phyloP scores from a whole-genome alignment of 2,329 filamentous ascomycete species.

The Aspergillus pseudoglaucus region DNA sequence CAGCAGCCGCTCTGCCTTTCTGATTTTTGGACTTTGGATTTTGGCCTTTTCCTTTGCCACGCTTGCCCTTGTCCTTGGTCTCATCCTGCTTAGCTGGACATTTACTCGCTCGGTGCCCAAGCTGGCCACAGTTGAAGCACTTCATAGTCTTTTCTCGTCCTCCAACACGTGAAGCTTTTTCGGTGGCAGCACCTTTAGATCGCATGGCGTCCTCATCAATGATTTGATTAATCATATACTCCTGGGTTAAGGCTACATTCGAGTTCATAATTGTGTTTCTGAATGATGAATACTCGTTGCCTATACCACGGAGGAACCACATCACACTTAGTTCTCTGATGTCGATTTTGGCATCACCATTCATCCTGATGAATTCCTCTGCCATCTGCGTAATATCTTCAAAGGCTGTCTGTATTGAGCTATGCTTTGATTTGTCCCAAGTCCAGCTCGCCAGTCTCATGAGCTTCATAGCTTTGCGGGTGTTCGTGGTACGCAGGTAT shows the following conservation, averaged over 20 bases:
- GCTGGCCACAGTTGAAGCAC: too few species aligned
- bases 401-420: not conserved
- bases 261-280: not conserved
- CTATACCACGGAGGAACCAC: not conserved
- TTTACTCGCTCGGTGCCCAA: too few species aligned
- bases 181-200: too few species aligned
- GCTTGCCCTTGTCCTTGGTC: too few species aligned
- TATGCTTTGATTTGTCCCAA: not conserved
- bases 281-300: not conserved
- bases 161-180: too few species aligned
- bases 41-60: too few species aligned
- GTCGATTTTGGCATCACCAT: not conserved
- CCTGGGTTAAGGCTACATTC: not conserved
- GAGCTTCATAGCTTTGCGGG: not conserved
- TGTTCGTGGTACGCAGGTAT: not conserved
- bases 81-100: too few species aligned
- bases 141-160: too few species aligned
- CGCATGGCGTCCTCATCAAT: too few species aligned
- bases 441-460: not conserved
- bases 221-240: too few species aligned
- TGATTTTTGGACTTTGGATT: too few species aligned
- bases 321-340: not conserved
- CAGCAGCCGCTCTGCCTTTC: too few species aligned
- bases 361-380: not conserved
- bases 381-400: not conserved